Percentiles rank a stretch among this genome's conserved stretches.
These are phyloP conservation scores for Crassisporium funariophilum DNA, from an alignment of 768 basidiomycete genomes.

Conservation along the genomic window DNA sequence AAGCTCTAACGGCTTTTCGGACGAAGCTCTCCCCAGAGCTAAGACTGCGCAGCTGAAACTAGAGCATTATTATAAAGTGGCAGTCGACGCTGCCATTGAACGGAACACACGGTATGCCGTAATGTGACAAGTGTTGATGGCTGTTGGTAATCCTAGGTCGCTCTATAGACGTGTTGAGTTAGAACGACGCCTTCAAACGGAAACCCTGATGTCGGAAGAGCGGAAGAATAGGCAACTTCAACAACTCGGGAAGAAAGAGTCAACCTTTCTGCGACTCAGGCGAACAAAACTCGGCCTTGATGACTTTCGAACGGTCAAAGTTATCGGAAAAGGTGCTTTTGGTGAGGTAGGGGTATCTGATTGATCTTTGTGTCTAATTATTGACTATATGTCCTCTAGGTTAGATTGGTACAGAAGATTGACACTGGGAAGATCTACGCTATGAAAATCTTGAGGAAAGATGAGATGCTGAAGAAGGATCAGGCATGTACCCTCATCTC, in stretches of 20 bases:
- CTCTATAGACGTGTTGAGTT: constrained; percentile 77
- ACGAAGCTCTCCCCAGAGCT: constrained; percentile 78
- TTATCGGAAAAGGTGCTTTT: constrained; percentile 98
- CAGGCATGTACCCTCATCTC: constrained; percentile 62
- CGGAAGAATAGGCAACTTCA: constrained; percentile 83
- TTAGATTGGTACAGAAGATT: constrained; percentile 92
- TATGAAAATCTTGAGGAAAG: constrained; percentile 97
- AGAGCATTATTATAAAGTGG: constrained; percentile 96
- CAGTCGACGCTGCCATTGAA: constrained; percentile 94
- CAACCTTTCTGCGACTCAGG: constrained; percentile 82
- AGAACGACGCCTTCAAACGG: constrained; percentile 75
- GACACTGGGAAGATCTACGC: constrained; percentile 99
- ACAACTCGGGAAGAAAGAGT: constrained; percentile 86
- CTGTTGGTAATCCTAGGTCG: background rate
- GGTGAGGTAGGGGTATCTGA: constrained; percentile 69
- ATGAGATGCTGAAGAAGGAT: constrained; percentile 99
- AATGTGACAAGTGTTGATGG: background rate
- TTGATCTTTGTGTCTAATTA: background rate
- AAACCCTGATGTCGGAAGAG: constrained; percentile 75
- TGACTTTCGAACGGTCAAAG: constrained; percentile 96
- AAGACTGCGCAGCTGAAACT: constrained; percentile 93
- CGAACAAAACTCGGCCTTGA: constrained; percentile 89
- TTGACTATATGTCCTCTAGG: constrained; percentile 38
- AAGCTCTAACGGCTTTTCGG: constrained; percentile 72
- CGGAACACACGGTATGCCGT: constrained; percentile 77